Base-by-base conservation (phyloP, 2,329 filamentous ascomycete genomes). In the Drechslerella coelobrocha region DNA sequence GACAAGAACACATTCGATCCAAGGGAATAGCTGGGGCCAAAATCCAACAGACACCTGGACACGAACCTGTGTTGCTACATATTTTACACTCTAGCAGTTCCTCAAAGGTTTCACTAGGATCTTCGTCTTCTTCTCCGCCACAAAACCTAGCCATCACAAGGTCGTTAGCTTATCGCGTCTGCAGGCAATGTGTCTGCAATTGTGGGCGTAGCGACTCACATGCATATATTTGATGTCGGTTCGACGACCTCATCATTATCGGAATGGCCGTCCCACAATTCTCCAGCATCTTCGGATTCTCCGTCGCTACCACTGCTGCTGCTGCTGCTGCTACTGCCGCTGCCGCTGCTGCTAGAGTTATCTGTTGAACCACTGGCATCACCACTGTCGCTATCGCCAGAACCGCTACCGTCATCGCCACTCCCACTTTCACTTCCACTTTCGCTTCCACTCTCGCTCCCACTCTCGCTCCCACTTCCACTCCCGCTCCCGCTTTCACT, bases 71-170 rank as follows among this genome's bases (percentile, higher is more conserved):
- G 77, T 93, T 89, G 74, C 88, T 88, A 79, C 93, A 97, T 73
- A 86, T 83, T 69, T 82, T 83, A 79, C 93, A 97, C 56, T 87
- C 82, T 69, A 97, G 82, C 78, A 89, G 91, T 66, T 88, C 83
- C 78, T 94, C 91, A 76, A 88, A 94, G 73, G 92, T 90, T 74
- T 90, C 89, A 73, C 85, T 87, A 0, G 90, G 90, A 75, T 93
- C 91, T 73, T 93, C 84, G 60, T 94, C 89, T 79, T 95, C 91
- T 73, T 90, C 88, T 78, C 91, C 84, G 62, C 87, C 87, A 80
- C 92, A 97, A 76, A 93, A 95, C 73, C 91, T 89, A 55, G 10
- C 8, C 14, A 41, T n/a, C 45, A 41, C 23, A 26, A 31, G 12
- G 14, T 23, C 6, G 14, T 54, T 5, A 14, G 51, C n/a, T 9